Base-by-base conservation (phyloP, 495 filamentous ascomycete genomes). In the Podospora didyma region DNA sequence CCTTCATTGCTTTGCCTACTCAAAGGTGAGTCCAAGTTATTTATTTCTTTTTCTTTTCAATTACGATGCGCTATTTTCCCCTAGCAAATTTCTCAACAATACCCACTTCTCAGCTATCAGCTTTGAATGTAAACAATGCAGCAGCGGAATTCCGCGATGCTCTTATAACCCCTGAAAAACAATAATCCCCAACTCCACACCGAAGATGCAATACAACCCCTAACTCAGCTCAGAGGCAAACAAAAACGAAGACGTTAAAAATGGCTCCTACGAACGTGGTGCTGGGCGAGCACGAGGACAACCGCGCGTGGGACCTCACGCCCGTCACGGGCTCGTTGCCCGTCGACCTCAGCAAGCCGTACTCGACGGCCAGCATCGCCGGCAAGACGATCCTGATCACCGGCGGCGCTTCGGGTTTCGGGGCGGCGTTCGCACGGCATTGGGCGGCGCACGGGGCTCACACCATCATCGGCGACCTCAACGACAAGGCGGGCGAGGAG, bases 391-490 rank as follows among this genome's bases (percentile, higher is more conserved):
- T 82, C 45, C 61, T 82, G 26, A 74, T 82, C 58, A 75, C 78
- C 0, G 79, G 79, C 57, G 79, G 77, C 22, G 78, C 79, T 2
- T 74, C 77, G 7, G 79, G 79, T 28, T 78, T 82, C 63, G 79
- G 79, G 11, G 76, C 76, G 7, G 73, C 75, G 52, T 81, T 81
- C 59, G 73, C 75, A 19, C 66, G 68, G 14, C 70, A 79, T 46
- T 73, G 70, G 70, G 69, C 70, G 16, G 2, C 14, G 5, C 62
- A 68, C 42, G 78, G 77, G 28, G 66, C 77, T 21, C 56, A 76
- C 51, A 70, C 81, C 50, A 58, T 80, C 46, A 72, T 81, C 63
- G 68, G 80, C 23, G 79, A 82, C 50, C 65, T 79, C 21, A 67
- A 71, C 28, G 65, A 73, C 54, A 9, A 61, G 1, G 72, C 69